A percentile compares a stretch with the other conserved stretches of the same genome.
phyloP scores from a whole-genome alignment of 768 basidiomycete species.

The Lactarius trivialis region DNA sequence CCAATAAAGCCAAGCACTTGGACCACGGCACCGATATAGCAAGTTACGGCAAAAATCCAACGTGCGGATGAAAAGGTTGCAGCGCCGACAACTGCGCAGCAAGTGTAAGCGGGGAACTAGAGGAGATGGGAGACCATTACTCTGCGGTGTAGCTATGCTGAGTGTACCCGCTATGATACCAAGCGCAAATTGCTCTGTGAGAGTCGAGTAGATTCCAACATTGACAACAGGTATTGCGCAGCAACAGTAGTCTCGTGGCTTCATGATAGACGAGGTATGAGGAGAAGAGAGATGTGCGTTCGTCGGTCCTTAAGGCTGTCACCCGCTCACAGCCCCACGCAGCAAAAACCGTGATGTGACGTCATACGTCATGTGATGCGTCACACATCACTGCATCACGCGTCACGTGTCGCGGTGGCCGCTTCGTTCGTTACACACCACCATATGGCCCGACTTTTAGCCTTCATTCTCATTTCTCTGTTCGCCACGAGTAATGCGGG shows the following conservation, averaged over 20 bases:
- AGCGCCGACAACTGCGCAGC: slow-evolving; percentile 69
- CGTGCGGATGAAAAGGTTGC: slow-evolving; percentile 72
- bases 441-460: slow-evolving; percentile 26
- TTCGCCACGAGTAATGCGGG: slow-evolving; percentile 27
- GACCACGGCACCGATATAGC: slow-evolving; percentile 65
- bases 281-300: slow-evolving; percentile 17
- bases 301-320: slow-evolving; percentile 11
- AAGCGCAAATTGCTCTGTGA: slow-evolving; percentile 69
- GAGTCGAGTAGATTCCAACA: slow-evolving; percentile 76
- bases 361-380: neutral
- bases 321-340: neutral
- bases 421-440: neutral
- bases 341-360: neutral
- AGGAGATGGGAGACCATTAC: slow-evolving; percentile 39
- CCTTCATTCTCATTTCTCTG: slow-evolving; percentile 28
- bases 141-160: slow-evolving; percentile 69
- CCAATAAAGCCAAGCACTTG: slow-evolving; percentile 85
- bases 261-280: slow-evolving; percentile 39
- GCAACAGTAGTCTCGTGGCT: slow-evolving; percentile 83
- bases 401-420: neutral
- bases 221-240: slow-evolving; percentile 90
- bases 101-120: slow-evolving; percentile 1
- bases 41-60: slow-evolving; percentile 66
- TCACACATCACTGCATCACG: neutral
- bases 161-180: slow-evolving; percentile 65